Evolutionary conservation across 2,329 filamentous ascomycete species (phyloP), one percentile per base, ranked within the genome.

Genomic region (Byssochlamys sp.): DNA sequence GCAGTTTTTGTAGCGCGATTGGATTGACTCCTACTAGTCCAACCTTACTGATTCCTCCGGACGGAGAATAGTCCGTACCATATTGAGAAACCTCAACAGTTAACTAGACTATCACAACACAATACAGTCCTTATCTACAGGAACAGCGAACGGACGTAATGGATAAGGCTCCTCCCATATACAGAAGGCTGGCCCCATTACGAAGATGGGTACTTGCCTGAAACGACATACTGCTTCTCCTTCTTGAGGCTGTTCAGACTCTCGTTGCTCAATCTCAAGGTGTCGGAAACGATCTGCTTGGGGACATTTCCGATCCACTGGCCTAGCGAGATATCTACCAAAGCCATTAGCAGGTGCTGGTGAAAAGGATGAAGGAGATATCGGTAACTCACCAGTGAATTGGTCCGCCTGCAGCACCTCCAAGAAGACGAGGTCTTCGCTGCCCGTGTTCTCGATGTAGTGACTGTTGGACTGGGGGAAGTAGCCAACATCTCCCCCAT

Each of bases 391-490:
- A 71, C 70, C 70, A 14, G 66, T 70, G 68, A 90, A 91, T 69
- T 85, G 79, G 62, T 88, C 83, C 0, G 86, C 81, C 54, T 84
- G 79, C 74, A 91, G 88, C 14, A 91, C 84, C 72, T 91, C 88
- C 10, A 91, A 75, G 71, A 91, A 87, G 68, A 91, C 73, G 19
- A 87, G 82, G 69, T 90, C 87, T 53, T 88, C 83, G n/a, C 87
- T 85, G 48, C 76, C 78, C 4, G 89, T 83, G 65, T 91, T 91
- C 78, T 92, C 88, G 56, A 92, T 87, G 68, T 90, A 91, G 68
- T 91, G 88, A 2, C 86, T 88, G 80, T 88, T 89, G 68, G 89
- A 89, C 66, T 79, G 79, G 0, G 88, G 88, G 4, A 91, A 87
- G 61, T 91, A 88, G 12, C 86, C 88, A 0, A 90, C 86, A 64